Evolutionary conservation across 805 yeast genomes (phyloP).

Genomic region (Wickerhamomyces mucosus): DNA sequence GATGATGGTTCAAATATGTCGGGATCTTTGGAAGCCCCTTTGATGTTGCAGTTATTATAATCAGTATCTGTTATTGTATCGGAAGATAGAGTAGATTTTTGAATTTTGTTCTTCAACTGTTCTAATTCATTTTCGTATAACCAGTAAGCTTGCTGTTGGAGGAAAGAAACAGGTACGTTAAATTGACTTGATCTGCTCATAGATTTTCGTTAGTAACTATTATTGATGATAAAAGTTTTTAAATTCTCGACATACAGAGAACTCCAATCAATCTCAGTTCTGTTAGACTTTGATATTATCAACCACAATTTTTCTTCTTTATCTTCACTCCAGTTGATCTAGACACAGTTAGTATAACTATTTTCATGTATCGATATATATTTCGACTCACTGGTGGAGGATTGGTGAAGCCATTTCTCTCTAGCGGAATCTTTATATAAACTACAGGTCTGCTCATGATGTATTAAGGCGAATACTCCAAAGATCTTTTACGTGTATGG

Average conservation of each 20-base stretch:
- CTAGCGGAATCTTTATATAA: constrained; percentile 17
- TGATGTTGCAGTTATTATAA: too few relatives aligned
- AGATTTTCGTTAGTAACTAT: background rate
- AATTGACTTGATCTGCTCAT: constrained; percentile 12
- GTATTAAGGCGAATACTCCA: too few relatives aligned
- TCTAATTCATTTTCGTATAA: constrained; percentile 20
- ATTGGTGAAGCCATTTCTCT: constrained; percentile 15
- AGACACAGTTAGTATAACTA: background rate
- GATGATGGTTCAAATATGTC: too few relatives aligned
- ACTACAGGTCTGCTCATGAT: too few relatives aligned
- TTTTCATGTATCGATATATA: background rate
- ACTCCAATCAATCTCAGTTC: constrained; percentile 19
- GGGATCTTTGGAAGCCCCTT: too few relatives aligned
- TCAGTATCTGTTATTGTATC: constrained; percentile 7
- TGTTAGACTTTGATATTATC: constrained; percentile 17
- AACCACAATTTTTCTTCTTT: constrained; percentile 19
- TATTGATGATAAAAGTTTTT: background rate
- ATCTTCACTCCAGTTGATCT: constrained; percentile 17
- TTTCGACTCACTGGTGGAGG: constrained; percentile 14
- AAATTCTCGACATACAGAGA: too few relatives aligned
- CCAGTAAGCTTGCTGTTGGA: constrained; percentile 22
- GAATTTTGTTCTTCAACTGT: constrained; percentile 14
- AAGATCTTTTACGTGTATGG: too few relatives aligned
- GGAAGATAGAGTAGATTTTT: constrained; percentile 10
- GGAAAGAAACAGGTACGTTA: constrained; percentile 16